Conservation (phyloP, 805 yeast genomes). For the Schizosaccharomyces octosporus region DNA sequence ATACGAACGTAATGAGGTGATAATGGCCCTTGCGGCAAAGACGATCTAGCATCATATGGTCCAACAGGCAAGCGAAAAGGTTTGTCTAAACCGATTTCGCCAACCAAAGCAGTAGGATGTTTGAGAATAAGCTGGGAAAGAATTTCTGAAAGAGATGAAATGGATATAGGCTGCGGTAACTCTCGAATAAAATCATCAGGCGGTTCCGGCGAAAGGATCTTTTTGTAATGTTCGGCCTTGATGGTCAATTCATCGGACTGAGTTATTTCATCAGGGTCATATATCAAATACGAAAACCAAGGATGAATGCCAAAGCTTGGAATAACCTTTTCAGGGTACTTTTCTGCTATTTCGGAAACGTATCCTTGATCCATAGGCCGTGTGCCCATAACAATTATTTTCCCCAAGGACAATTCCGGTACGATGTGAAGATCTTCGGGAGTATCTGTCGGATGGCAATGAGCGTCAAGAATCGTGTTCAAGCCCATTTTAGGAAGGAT, state of each 20-base stretch:
- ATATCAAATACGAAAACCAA: conserved; percentile 1
- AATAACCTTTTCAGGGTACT: conserved; percentile 11
- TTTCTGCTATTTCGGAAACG: conserved; percentile 12
- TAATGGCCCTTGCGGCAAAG: conserved; percentile 7
- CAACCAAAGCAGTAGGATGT: conserved; percentile 28
- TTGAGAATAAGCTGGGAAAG: conserved; percentile 15
- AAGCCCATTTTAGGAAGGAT: not conserved
- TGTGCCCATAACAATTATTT: conserved; percentile 14
- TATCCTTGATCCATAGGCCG: conserved; percentile 13
- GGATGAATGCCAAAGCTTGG: conserved; percentile 14
- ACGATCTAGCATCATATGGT: conserved; percentile 4
- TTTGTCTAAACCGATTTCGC: conserved; percentile 83
- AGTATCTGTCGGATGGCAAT: conserved; percentile 18
- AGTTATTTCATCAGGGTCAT: not conserved
- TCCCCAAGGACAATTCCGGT: not conserved
- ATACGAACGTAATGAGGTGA: conserved; percentile 30
- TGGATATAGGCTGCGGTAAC: conserved; percentile 37
- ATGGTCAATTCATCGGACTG: not conserved
- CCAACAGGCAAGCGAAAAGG: conserved; percentile 35
- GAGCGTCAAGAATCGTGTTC: conserved; percentile 13
- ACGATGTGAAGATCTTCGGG: not conserved
- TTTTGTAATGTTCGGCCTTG: conserved; percentile 26
- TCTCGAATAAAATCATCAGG: conserved; percentile 16
- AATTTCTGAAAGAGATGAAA: conserved; percentile 16
- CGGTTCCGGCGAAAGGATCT: conserved; percentile 22